Base-by-base conservation (phyloP, 2,329 filamentous ascomycete genomes). In the Laburnicola sp. region DNA sequence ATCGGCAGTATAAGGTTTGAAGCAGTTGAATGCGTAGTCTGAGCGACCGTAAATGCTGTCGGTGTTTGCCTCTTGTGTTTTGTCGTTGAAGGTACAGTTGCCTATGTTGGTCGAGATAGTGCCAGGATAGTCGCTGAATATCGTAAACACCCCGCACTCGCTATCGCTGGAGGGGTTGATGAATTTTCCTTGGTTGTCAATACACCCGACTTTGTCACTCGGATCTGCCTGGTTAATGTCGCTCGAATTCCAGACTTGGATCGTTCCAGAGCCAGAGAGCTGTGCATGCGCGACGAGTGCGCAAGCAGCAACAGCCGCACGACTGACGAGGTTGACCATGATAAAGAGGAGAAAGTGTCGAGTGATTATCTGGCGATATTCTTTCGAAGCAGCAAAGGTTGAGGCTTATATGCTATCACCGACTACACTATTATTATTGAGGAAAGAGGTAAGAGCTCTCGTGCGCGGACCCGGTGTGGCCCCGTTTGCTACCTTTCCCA, bases 11-110 rank as follows among this genome's bases (percentile, higher is more conserved):
- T 58, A 58, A 3, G 54, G 53, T 5, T 51, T 39, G 5, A 53
- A 53, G 40, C 69, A 71, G 9, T 49, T 64, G 62, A 62, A 70
- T 1, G 68, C 69, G 41, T 60, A 48, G 41, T 70, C 66, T 0
- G 8, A 38, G 3, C 51, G 41, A 0, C 68, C 67, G 28, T 70
- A 70, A 5, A 50, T 41, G 36, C 65, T 69, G 21, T 71, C 69
- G 1, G 53, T 66, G 44, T 71, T 71, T 40, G 48, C 56, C 27
- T 62, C 60, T 22, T 64, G 64, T 3, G 52, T 56, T 9, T 54
- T 30, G 36, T 71, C 65, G 28, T 56, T 54, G 48, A 70, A 71
- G 0, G 68, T 69, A 47, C 69, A 71, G 53, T 71, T 71, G 6
- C 69, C 69, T 1, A 41, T 23, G 3, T 44, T 50, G 22, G 52